Evolutionary conservation across 148 eudicot species (phyloP).

Genomic region (Vaccinium corymbosum): DNA sequence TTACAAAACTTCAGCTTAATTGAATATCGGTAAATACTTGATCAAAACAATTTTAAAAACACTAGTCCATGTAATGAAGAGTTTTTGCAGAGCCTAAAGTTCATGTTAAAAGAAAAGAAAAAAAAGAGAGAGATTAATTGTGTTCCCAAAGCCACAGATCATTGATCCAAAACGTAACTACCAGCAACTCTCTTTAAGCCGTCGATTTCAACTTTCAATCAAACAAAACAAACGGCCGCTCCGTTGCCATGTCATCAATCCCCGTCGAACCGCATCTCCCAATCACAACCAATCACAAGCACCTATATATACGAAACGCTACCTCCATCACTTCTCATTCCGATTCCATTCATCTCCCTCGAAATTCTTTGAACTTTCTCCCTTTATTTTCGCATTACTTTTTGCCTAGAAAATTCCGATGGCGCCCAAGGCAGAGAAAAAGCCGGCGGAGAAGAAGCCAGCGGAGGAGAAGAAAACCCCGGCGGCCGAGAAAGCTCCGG

Average conservation of each 20-base stretch:
- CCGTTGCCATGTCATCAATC: not conserved
- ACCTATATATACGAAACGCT: not conserved
- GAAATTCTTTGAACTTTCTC: not conserved
- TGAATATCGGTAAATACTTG: no score
- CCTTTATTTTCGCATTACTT: not conserved
- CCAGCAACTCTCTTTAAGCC: not conserved
- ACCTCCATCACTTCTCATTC: not conserved
- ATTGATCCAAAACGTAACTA: not conserved
- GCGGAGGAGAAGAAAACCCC: not conserved
- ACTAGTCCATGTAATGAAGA: no score
- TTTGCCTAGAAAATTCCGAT: not conserved
- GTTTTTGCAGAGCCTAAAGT: no score
- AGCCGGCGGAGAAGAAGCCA: not conserved
- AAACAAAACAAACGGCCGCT: not conserved
- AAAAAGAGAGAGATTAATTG: no score
- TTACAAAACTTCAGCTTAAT: no score
- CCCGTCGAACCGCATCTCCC: not conserved
- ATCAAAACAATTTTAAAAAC: no score
- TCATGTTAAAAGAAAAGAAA: no score
- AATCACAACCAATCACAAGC: not conserved
- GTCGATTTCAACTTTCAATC: not conserved
- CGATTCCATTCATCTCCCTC: not conserved
- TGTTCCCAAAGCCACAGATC: not conserved
- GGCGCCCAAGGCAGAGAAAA: not conserved
- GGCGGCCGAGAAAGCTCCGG: not conserved